phyloP scores from a whole-genome alignment of 768 basidiomycete genomes.

The Leccinum broughii region DNA sequence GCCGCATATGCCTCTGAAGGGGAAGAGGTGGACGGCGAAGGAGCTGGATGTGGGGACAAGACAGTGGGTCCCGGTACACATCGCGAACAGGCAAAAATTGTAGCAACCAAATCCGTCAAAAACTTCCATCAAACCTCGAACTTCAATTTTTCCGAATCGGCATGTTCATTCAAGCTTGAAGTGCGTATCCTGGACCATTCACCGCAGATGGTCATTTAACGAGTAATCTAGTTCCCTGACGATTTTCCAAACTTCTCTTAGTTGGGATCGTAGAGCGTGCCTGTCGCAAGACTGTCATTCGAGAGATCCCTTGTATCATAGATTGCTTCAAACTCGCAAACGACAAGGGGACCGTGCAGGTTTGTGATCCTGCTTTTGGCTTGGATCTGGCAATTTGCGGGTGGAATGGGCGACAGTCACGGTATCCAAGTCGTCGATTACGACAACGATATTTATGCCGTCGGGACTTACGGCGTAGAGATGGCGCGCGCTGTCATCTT shows the following conservation, averaged over 20 bases:
- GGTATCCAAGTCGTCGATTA: constrained; percentile 57
- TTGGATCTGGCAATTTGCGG: constrained; percentile 74
- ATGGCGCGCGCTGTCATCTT: constrained; percentile 92
- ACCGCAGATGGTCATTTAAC: neutral
- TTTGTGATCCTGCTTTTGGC: constrained; percentile 23
- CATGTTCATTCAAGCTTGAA: constrained; percentile 81
- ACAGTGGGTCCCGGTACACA: constrained; percentile 31
- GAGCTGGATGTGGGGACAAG: constrained; percentile 26
- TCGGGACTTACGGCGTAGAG: constrained; percentile 94
- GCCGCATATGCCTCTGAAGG: constrained; percentile 58
- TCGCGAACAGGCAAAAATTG: constrained; percentile 42
- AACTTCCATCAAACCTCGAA: constrained; percentile 64
- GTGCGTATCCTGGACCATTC: constrained; percentile 45
- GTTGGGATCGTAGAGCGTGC: constrained; percentile 91
- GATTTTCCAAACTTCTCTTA: constrained; percentile 91
- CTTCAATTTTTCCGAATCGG: constrained; percentile 67
- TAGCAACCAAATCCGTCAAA: constrained; percentile 53
- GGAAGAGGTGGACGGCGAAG: constrained; percentile 36
- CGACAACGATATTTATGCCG: constrained; percentile 92
- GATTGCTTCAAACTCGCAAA: constrained; percentile 72
- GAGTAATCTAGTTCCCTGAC: constrained; percentile 64
- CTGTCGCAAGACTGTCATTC: constrained; percentile 81
- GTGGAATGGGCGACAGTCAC: constrained; percentile 44
- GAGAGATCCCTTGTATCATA: constrained; percentile 85
- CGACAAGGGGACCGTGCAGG: constrained; percentile 55